A percentile compares a stretch with the other conserved stretches of the same genome.
phyloP scores from a whole-genome alignment of 169 alveolate species.

The Plasmodium coatneyi region DNA sequence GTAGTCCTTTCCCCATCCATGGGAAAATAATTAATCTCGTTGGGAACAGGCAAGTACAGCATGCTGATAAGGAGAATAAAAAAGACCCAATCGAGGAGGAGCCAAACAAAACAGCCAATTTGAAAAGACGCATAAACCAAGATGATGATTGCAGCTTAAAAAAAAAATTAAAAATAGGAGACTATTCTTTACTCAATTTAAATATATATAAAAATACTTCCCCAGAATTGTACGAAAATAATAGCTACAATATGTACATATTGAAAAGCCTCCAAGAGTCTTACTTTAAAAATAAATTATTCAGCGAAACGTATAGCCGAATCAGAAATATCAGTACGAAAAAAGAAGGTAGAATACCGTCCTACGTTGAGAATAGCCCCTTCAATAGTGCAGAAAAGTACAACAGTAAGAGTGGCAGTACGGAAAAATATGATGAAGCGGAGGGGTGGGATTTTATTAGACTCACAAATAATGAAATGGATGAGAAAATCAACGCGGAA shows the following conservation, averaged over 20 bases:
- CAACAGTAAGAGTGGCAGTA: not conserved
- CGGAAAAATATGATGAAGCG: not conserved
- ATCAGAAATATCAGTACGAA: not conserved
- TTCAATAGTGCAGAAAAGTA: not conserved
- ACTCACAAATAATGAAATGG: slow-evolving; percentile 13
- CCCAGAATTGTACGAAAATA: slow-evolving; percentile 31
- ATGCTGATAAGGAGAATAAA: not conserved
- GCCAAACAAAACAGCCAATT: not conserved
- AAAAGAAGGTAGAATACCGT: not conserved
- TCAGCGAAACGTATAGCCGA: not conserved
- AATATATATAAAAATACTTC: slow-evolving; percentile 42
- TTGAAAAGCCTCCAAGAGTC: slow-evolving; percentile 40
- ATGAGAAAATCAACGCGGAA: not conserved
- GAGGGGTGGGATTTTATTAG: slow-evolving; percentile 3
- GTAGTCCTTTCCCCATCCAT: not conserved
- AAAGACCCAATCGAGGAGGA: not conserved
- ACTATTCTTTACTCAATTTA: slow-evolving; percentile 43
- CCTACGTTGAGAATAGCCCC: not conserved
- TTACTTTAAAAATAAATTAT: slow-evolving; percentile 32
- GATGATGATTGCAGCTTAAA: slow-evolving; percentile 1
- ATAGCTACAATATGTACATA: slow-evolving; percentile 60
- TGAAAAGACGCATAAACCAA: slow-evolving; percentile 25
- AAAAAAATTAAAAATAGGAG: slow-evolving; percentile 34
- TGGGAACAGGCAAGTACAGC: not conserved
- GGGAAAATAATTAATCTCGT: not conserved